These are phyloP conservation scores for Phalaenopsis hybrid DNA, from an alignment of 116 monocot genomes.

Conservation along the genomic window DNA sequence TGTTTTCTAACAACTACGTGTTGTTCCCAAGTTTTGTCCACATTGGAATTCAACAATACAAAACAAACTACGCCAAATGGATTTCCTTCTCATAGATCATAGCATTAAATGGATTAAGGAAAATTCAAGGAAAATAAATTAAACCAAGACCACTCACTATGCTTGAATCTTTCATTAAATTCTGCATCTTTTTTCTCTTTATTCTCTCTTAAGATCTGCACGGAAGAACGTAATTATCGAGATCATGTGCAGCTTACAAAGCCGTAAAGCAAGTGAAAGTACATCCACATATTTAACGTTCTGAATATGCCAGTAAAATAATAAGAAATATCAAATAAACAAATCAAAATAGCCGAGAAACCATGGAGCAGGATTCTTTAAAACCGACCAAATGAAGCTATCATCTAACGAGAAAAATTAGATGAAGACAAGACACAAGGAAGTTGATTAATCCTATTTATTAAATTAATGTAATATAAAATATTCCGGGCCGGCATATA, in stretches of 20 bases:
- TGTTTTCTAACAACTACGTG: background rate
- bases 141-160: constrained; percentile 40
- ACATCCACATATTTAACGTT: background rate
- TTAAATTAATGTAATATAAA: background rate
- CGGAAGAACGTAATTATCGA: constrained; percentile 1
- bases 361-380: background rate
- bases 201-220: constrained; percentile 84
- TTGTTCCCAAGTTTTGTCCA: background rate
- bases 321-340: background rate
- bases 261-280: background rate
- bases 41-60: background rate
- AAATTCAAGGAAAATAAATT: background rate
- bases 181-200: constrained; percentile 93
- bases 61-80: background rate
- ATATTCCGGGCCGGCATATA: background rate
- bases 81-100: background rate
- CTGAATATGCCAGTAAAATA: constrained; percentile 1
- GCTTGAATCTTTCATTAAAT: constrained; percentile 96
- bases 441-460: background rate
- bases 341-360: background rate
- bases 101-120: background rate
- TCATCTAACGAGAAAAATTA: background rate
- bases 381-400: background rate
- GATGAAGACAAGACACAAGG: background rate
- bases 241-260: background rate